Evolutionary conservation across 257 asterid genomes (phyloP), one percentile per base, ranked within the genome.

Genomic region (Salvia miltiorrhiza): DNA sequence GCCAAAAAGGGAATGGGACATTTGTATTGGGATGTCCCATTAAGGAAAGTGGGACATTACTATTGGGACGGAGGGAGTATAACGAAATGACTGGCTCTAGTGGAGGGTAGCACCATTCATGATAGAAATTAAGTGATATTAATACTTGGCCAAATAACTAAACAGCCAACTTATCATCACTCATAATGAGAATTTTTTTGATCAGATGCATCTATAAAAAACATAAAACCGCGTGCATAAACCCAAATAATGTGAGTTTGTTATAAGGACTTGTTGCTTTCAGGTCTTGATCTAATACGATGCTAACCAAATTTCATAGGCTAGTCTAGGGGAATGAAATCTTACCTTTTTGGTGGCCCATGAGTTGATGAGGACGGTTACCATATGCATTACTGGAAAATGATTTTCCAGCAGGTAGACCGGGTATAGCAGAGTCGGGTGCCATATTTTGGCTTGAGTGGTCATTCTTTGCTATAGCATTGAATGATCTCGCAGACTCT

Each of bases 291-390:
- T 17, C 4, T 1, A 24, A 24, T 12, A 17, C 21, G 4, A 35
- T 17, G 3, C 19, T 28, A 59, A 17, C 16, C 48, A 35, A 35
- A 35, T 9, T 24, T 35, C 28, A 33, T 8, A 33, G 45, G 45
- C 64, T n/a, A 16, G 45, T 17, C 70, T 37, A 57, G 68, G 55
- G 19, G 48, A 41, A 72, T 71, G 49, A 21, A 19, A 32, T 61
- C 45, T 13, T 83, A 89, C 98, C 93, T 89, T 88, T 94, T 70
- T 86, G 96, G 80, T 89, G 95, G 44, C 95, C 92, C 71, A 39
- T 63, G 56, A 57, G 74, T 75, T 90, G 96, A 84, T 90, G 95
- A 28, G 81, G 37, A 76, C 93, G 81, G 79, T 81, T 77, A 40
- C 78, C 80, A 74, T 85, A 72, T 30, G 84, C 89, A 81, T 75